Evolutionary conservation across 2,329 filamentous ascomycete species (phyloP).

Genomic region (Beauveria caledonica): DNA sequence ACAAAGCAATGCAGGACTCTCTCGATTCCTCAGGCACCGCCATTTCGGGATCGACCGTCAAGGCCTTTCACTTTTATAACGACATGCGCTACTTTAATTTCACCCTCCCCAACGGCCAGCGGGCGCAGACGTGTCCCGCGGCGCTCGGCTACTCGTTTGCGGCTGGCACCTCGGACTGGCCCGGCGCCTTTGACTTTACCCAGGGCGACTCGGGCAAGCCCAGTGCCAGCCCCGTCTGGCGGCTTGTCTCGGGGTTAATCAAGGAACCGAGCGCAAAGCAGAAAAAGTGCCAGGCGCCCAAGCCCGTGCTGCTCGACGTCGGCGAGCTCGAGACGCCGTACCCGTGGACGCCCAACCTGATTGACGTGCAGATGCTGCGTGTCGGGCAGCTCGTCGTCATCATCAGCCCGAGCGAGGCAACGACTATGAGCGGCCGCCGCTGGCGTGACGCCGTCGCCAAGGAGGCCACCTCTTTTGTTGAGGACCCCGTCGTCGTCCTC

Average conservation of each 20-base stretch:
- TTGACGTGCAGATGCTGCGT: conserved; percentile 78
- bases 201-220: conserved; percentile 72
- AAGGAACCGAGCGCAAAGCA: conserved; percentile 64
- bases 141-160: conserved; percentile 89
- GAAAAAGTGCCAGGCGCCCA: conserved; percentile 66
- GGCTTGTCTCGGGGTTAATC: conserved; percentile 62
- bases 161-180: conserved; percentile 84
- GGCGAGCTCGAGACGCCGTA: conserved; percentile 74
- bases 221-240: conserved; percentile 67
- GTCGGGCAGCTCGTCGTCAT: conserved; percentile 80
- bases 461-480: conserved; percentile 41
- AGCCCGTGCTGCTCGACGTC: conserved; percentile 82
- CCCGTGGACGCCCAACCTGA: conserved; percentile 82
- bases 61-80: conserved; percentile 77
- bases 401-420: conserved; percentile 78
- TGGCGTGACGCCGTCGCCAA: conserved; percentile 65
- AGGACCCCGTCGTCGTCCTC: conserved; percentile 66
- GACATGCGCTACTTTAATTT: conserved; percentile 74
- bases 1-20: conserved; percentile 38
- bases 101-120: conserved; percentile 60
- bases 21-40: conserved; percentile 39
- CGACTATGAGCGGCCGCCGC: conserved; percentile 83
- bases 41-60: conserved; percentile 58
- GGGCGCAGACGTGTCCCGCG: conserved; percentile 70
- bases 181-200: conserved; percentile 87